A percentile compares a stretch with the other conserved stretches of the same genome.
Conservation (phyloP, 108 stramenopile genomes). For the Licmophora abbreviata region DNA sequence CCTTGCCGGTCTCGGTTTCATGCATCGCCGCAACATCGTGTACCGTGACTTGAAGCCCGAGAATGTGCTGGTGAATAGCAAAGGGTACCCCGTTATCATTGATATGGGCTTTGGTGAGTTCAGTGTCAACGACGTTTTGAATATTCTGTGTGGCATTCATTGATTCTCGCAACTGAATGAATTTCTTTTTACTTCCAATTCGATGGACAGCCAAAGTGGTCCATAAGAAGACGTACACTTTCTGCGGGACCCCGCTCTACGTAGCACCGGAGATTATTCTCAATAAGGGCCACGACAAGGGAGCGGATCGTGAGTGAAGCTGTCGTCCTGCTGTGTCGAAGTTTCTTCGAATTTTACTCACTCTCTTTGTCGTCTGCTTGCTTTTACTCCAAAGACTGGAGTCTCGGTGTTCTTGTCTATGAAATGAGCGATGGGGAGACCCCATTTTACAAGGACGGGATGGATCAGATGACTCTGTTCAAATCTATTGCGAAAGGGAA, state of each 20-base stretch:
- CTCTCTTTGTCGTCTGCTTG: constrained; percentile 7
- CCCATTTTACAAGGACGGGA: constrained; percentile 66
- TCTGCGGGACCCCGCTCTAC: constrained; percentile 93
- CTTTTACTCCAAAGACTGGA: constrained; percentile 66
- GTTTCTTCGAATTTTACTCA: not conserved
- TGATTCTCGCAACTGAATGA: not conserved
- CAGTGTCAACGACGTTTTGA: not conserved
- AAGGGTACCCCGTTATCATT: constrained; percentile 88
- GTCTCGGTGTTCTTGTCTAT: constrained; percentile 78
- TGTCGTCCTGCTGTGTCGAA: not conserved
- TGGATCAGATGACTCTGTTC: constrained; percentile 81
- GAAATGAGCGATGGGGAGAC: constrained; percentile 78
- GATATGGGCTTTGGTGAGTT: constrained; percentile 83
- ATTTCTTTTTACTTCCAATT: too few species aligned
- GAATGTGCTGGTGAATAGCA: constrained; percentile 80
- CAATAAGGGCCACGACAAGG: constrained; percentile 37
- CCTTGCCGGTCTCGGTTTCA: constrained; percentile 61
- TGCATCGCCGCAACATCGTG: constrained; percentile 66
- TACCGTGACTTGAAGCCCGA: constrained; percentile 89
- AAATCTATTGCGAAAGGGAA: constrained; percentile 70
- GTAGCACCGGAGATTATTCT: constrained; percentile 71
- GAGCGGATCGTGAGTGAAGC: constrained; percentile 50
- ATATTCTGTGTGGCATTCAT: not conserved
- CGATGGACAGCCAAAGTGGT: constrained; percentile 41
- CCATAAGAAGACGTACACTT: constrained; percentile 82